phyloP scores from a whole-genome alignment of 129 eudicot genomes.

The Heracleum sosnowskyi region DNA sequence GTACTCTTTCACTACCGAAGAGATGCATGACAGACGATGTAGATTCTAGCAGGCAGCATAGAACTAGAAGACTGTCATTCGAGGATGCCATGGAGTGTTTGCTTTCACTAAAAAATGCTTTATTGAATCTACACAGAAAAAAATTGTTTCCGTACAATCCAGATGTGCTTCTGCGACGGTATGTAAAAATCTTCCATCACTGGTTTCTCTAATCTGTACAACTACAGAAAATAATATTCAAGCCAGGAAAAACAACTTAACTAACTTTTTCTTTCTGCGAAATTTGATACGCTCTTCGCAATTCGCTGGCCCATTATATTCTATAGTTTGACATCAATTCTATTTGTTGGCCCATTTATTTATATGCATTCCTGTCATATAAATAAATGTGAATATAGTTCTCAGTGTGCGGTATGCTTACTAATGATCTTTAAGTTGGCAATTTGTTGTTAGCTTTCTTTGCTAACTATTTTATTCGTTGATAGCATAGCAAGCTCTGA shows the following conservation, averaged over 20 bases:
- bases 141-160: conserved; percentile 93
- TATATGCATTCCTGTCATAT: not conserved
- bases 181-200: conserved; percentile 13
- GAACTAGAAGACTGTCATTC: conserved; percentile 27
- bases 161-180: conserved; percentile 72
- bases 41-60: conserved; percentile 8
- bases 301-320: not conserved
- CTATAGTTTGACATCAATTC: not conserved
- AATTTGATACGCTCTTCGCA: not conserved
- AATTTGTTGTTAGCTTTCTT: not conserved
- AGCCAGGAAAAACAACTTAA: not conserved
- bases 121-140: conserved; percentile 50
- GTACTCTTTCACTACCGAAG: conserved; percentile 9
- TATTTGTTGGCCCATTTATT: not conserved
- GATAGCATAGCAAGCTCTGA: conserved; percentile 1
- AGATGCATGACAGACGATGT: conserved; percentile 5
- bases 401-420: not conserved
- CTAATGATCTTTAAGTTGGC: not conserved
- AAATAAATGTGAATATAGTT: not conserved
- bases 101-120: conserved; percentile 51
- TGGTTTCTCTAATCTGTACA: not conserved
- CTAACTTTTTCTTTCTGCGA: not conserved
- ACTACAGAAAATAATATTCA: too few relatives aligned
- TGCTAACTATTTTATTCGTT: not conserved
- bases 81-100: conserved; percentile 51